Percentiles rank a stretch among this genome's conserved stretches.
Evolutionary conservation across 2,329 filamentous ascomycete species (phyloP).

Genomic region (Arachnomyces sp.): DNA sequence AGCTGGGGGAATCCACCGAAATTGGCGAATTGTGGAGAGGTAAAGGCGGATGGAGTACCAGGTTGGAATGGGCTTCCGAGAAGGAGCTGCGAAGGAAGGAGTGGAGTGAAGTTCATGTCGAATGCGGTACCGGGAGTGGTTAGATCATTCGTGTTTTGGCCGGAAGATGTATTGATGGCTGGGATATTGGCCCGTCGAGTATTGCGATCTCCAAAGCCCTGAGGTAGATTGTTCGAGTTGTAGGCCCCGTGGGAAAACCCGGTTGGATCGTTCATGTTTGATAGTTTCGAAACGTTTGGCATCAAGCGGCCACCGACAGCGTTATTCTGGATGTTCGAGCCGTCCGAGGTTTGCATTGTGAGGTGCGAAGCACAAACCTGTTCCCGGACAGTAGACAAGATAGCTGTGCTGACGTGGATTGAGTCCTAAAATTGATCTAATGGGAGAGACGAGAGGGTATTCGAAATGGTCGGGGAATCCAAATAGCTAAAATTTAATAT

Average conservation of each 20-base stretch:
- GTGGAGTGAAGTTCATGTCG: constrained; percentile 97
- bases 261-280: constrained; percentile 65
- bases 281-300: constrained; percentile 70
- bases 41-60: constrained; percentile 81
- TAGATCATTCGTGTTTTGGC: constrained; percentile 63
- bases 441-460: too few species aligned
- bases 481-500: too few species aligned
- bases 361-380: constrained; percentile 74
- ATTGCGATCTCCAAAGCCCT: constrained; percentile 80
- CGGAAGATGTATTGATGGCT: constrained; percentile 72
- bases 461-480: too few species aligned
- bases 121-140: constrained; percentile 73
- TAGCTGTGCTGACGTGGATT: too few species aligned
- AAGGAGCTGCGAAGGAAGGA: constrained; percentile 88
- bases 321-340: constrained; percentile 52
- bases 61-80: constrained; percentile 96
- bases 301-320: constrained; percentile 54
- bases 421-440: too few species aligned
- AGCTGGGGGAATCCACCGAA: constrained; percentile 68
- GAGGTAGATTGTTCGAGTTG: constrained; percentile 64
- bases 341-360: constrained; percentile 79
- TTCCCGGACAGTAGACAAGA: constrained; percentile 40
- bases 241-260: constrained; percentile 92
- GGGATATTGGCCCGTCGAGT: constrained; percentile 77
- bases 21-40: constrained; percentile 84